phyloP scores from a whole-genome alignment of 352 stramenopile species.

The Pythium monospermum region DNA sequence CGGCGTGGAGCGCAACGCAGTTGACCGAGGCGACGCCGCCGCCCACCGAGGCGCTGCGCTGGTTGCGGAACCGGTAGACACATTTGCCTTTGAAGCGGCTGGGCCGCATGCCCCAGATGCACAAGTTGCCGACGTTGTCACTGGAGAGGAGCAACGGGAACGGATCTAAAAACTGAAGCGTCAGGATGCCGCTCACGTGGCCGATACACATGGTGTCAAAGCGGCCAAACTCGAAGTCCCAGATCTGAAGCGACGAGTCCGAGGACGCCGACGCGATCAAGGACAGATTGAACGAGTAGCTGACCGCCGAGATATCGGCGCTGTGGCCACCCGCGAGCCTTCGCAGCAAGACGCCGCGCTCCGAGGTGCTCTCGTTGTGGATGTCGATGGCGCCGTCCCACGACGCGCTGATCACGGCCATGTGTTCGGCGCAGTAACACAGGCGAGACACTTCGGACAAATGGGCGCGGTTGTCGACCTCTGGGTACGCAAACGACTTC shows the following conservation, averaged over 20 bases:
- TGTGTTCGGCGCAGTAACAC: constrained; percentile 74
- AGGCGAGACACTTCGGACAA: constrained; percentile 61
- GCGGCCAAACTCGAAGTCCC: constrained; percentile 86
- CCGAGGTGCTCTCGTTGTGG: constrained; percentile 66
- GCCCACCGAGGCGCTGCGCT: constrained; percentile 24
- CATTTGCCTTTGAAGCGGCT: constrained; percentile 65
- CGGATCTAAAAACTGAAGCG: constrained; percentile 66
- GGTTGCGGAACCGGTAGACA: constrained; percentile 68
- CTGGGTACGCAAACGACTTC: constrained; percentile 56
- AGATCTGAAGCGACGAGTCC: constrained; percentile 73
- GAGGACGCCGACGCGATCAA: constrained; percentile 56
- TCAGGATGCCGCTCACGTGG: constrained; percentile 62
- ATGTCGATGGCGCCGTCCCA: constrained; percentile 71
- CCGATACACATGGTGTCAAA: constrained; percentile 67
- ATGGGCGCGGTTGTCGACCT: no score
- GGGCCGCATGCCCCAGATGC: constrained; percentile 72
- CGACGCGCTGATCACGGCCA: constrained; percentile 63
- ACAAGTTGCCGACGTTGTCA: constrained; percentile 67
- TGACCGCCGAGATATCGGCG: constrained; percentile 70
- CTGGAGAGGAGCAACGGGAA: constrained; percentile 65
- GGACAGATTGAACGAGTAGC: constrained; percentile 68
- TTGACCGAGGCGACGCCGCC: constrained; percentile 43
- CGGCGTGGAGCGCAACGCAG: constrained; percentile 33
- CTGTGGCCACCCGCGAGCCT: constrained; percentile 70
- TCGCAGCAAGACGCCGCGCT: constrained; percentile 48